Base-by-base conservation (phyloP, 1,284 basidiomycete species). In the Ceratobasidium sp. region DNA sequence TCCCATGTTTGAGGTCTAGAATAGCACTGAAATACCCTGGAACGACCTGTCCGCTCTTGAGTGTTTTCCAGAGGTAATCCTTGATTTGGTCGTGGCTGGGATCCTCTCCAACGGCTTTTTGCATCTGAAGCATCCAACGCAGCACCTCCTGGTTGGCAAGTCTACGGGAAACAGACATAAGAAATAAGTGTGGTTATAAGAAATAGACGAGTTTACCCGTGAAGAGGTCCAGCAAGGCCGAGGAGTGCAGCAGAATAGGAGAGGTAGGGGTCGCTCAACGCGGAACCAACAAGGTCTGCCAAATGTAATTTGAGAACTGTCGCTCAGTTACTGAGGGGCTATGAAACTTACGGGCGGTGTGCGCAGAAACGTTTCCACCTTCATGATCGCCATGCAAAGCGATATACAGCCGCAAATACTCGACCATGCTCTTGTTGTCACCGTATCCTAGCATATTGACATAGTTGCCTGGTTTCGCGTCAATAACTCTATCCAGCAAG, bases 351-450 rank as follows among this genome's bases (percentile, higher is more conserved):
- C 94, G 94, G 80, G 94, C 88, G 26, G 94, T 92, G 81, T 95
- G 94, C 0, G 96, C 96, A 63, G 96, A 97, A 23, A 97, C 96
- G 84, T 97, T 97, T 26, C 96, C 96, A 81, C 96, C 96, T 84
- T 97, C 96, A 56, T 80, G 79, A 39, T 80, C 79, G 20, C 77
- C 77, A 15, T 81, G 80, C 28, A 81, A 66, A 61, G 80, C 92
- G 78, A 95, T 95, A 83, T 95, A 97, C 77, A 97, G 87, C 78
- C 96, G 93, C 75, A 97, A 90, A 82, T 97, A 96, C 86, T 97
- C 96, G 18, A 95, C 96, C 84, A 97, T 86, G 83, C 90, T 92
- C 81, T 96, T 88, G 83, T 95, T 96, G 78, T 91, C 88, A 10
- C 95, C 95, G 83, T 91, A 96, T 53, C 96, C 96, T 77, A 97